Evolutionary conservation across 2,329 filamentous ascomycete species (phyloP), one percentile per base, ranked within the genome.

Genomic region (Cordyceps militaris): DNA sequence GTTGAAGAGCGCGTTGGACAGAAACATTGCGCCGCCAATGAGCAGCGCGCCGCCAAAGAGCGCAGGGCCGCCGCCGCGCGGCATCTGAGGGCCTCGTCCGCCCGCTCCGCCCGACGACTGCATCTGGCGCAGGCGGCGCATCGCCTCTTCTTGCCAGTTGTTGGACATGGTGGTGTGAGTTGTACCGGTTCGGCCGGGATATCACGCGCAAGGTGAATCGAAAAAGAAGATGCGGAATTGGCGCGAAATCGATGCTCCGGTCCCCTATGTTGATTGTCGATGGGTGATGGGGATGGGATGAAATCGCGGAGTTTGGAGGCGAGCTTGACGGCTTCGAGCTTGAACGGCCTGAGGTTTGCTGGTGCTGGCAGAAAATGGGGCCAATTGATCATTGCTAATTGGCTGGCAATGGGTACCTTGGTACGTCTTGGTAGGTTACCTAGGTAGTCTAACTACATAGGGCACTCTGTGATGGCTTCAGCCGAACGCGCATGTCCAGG

Each of bases 1-100:
- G 77, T 87, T 87, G 78, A 87, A 87, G 5, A 87, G 77, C 46
- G 84, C 80, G 70, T 85, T 81, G 66, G 81, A 77, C 63, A 85
- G 66, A 63, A 84, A 61, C 65, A 80, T 69, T 58, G 75, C 71
- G 47, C 78, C 81, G 59, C 78, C 79, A 16, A 73, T 74, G 44
- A 82, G 66, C 32, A 82, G 65, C 19, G 72, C 64, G 21, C 76
- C 65, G 44, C 72, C 76, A 30, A 71, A 68, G 49, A 80, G 56
- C 34, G 73, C 74, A 46, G 70, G 70, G 36, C 72, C 71, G 16
- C 73, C 61, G 50, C 72, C 71, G 58, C 72, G 71, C 42, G 75
- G 72, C 59, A 73, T 69, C 61, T 74, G 69, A 48, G 76, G 75
- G 60, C 75, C 74, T 51, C 73, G 70, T 60, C 74, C 75, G 58